These are phyloP conservation scores for Neofusicoccum kwambonambiense DNA, from an alignment of 2,329 filamentous ascomycete genomes.

Conservation along the genomic window DNA sequence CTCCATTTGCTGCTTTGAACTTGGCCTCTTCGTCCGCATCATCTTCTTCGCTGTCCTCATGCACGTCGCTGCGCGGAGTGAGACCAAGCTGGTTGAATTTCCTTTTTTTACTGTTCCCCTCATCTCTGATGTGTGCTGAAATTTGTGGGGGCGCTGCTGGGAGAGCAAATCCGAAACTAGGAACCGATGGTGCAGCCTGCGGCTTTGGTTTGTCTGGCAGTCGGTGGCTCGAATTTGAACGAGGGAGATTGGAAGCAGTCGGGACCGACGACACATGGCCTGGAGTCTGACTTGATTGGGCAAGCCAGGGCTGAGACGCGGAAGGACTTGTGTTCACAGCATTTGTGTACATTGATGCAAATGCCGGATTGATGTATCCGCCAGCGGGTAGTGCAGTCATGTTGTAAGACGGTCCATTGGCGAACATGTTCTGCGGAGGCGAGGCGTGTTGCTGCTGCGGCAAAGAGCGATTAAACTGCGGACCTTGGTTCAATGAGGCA, in stretches of 20 bases:
- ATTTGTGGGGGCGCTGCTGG: slow-evolving; percentile 19
- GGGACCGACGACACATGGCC: not conserved
- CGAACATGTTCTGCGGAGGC: not conserved
- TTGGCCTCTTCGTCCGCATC: slow-evolving; percentile 68
- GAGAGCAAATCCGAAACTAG: slow-evolving; percentile 36
- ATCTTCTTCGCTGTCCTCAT: slow-evolving; percentile 57
- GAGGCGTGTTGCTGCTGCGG: not conserved
- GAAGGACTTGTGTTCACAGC: not conserved
- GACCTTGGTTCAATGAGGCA: not conserved
- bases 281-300: not conserved
- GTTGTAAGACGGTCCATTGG: not conserved
- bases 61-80: slow-evolving; percentile 58
- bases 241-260: not conserved
- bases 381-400: slow-evolving; percentile 1
- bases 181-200: slow-evolving; percentile 30
- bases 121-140: not conserved
- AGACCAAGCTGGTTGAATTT: slow-evolving; percentile 71
- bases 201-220: slow-evolving; percentile 1
- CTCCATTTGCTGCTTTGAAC: slow-evolving; percentile 47
- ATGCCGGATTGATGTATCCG: slow-evolving; percentile 23
- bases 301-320: not conserved
- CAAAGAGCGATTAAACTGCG: not conserved
- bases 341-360: slow-evolving; percentile 12
- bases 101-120: slow-evolving; percentile 61
- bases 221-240: not conserved